Evolutionary conservation across 139 green algal genomes (phyloP).

Genomic region (Yamagishiella unicocca): DNA sequence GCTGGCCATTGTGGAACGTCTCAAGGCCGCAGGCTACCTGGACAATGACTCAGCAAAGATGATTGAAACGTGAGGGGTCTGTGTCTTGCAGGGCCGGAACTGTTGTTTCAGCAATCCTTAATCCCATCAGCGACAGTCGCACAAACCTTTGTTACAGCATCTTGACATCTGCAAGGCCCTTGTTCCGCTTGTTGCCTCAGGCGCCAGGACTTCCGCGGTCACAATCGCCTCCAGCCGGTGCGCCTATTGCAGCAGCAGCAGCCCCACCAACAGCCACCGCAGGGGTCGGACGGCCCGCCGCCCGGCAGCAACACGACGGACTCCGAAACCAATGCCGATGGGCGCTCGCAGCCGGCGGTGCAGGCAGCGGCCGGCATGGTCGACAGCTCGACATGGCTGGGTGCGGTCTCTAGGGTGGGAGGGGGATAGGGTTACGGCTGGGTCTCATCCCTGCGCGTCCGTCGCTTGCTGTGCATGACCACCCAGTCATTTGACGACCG

Average conservation of each 20-base stretch:
- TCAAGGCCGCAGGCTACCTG: neutral
- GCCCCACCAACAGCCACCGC: neutral
- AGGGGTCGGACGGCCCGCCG: neutral
- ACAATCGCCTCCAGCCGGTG: neutral
- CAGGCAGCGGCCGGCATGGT: too few species aligned
- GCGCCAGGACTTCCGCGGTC: neutral
- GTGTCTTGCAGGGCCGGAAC: too few species aligned
- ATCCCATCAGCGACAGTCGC: too few species aligned
- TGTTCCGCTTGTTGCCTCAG: too few species aligned
- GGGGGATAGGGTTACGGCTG: too few species aligned
- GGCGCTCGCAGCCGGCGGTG: neutral
- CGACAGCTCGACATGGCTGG: neutral
- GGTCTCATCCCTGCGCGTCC: too few species aligned
- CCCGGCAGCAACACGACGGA: neutral
- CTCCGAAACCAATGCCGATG: neutral
- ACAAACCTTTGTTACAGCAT: too few species aligned
- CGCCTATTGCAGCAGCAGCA: neutral
- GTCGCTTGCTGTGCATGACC: too few species aligned
- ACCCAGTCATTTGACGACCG: too few species aligned
- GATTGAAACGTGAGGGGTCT: conserved; percentile 3
- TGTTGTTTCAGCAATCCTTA: too few species aligned
- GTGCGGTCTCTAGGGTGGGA: too few species aligned
- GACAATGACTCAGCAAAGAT: neutral
- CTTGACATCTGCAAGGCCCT: too few species aligned
- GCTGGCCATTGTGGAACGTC: neutral